Conservation (phyloP, 495 filamentous ascomycete species). For the Chaetomium fimeti region DNA sequence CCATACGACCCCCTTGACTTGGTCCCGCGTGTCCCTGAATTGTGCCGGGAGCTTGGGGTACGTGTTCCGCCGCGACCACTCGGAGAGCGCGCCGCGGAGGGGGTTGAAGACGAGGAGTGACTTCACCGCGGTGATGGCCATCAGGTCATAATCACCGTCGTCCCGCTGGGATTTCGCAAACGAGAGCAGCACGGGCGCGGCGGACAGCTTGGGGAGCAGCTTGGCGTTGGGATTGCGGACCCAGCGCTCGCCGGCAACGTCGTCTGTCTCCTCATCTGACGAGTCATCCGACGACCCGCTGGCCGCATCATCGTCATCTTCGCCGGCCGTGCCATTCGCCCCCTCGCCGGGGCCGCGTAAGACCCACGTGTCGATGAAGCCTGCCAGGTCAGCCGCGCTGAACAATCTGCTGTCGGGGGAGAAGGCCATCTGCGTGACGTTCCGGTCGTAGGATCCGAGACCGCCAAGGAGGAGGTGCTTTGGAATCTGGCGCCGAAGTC, state of each 20-base stretch:
- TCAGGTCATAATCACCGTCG: slow-evolving; percentile 56
- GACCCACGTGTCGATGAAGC: slow-evolving; percentile 83
- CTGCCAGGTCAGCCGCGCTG: slow-evolving; percentile 74
- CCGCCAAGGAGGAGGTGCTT: slow-evolving; percentile 61
- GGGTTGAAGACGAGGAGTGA: slow-evolving; percentile 76
- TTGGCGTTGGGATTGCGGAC: slow-evolving; percentile 60
- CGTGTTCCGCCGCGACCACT: slow-evolving; percentile 85
- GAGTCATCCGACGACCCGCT: slow-evolving; percentile 33
- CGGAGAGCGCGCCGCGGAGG: slow-evolving; percentile 66
- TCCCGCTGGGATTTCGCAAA: slow-evolving; percentile 50
- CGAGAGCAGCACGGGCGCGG: slow-evolving; percentile 58
- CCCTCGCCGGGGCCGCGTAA: slow-evolving; percentile 52
- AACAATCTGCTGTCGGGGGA: slow-evolving; percentile 78
- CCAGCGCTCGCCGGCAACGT: slow-evolving; percentile 57
- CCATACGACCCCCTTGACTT: slow-evolving; percentile 83
- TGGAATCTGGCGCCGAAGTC: slow-evolving; percentile 56
- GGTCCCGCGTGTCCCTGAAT: slow-evolving; percentile 68
- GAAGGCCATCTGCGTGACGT: slow-evolving; percentile 72
- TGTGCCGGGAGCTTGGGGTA: slow-evolving; percentile 67
- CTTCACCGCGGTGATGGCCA: slow-evolving; percentile 72
- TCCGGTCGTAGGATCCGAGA: slow-evolving; percentile 74
- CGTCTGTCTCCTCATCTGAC: slow-evolving; percentile 34
- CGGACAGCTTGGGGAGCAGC: slow-evolving; percentile 75
- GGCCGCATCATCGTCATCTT: slow-evolving; percentile 30
- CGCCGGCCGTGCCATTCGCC: slow-evolving; percentile 33